Conservation (phyloP, 2,329 filamentous ascomycete species). For the Aspergillus sergii region DNA sequence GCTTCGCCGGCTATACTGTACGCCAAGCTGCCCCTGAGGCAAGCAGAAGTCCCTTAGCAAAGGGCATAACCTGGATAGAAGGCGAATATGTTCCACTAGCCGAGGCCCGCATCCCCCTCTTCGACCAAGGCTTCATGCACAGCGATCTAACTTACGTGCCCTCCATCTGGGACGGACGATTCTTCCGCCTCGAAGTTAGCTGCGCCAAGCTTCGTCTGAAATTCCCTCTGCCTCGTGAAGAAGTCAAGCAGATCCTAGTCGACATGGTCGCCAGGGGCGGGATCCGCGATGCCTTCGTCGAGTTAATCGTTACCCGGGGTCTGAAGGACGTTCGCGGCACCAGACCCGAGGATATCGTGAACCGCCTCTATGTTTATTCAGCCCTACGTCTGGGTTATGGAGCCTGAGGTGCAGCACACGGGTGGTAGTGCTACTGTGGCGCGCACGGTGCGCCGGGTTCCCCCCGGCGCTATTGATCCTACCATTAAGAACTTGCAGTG, state of each 20-base stretch:
- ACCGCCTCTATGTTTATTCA: conserved; percentile 52
- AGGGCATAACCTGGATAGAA: conserved; percentile 53
- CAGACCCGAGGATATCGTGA: conserved; percentile 36
- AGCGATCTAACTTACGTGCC: conserved; percentile 57
- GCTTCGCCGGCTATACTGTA: conserved; percentile 43
- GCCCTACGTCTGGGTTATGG: conserved; percentile 57
- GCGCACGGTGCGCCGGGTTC: conserved; percentile 48
- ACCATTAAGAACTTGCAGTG: conserved; percentile 58
- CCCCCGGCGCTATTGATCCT: conserved; percentile 53
- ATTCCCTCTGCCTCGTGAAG: conserved; percentile 44
- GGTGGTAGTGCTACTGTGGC: conserved; percentile 51
- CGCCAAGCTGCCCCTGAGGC: conserved; percentile 34
- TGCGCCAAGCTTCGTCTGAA: conserved; percentile 51
- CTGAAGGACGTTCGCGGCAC: conserved; percentile 45
- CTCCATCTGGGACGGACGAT: conserved; percentile 55
- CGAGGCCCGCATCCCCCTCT: conserved; percentile 53
- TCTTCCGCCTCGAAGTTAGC: conserved; percentile 53
- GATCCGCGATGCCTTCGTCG: conserved; percentile 54
- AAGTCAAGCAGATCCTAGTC: conserved; percentile 44
- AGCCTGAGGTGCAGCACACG: conserved; percentile 43
- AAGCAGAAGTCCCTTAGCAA: conserved; percentile 44
- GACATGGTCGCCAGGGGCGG: conserved; percentile 52
- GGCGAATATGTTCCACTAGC: conserved; percentile 47
- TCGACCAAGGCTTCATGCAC: conserved; percentile 57
- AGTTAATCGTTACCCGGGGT: conserved; percentile 56